Evolutionary conservation across 2,329 filamentous ascomycete genomes (phyloP), one percentile per base, ranked within the genome.

Genomic region (Pseudogymnoascus sp.): DNA sequence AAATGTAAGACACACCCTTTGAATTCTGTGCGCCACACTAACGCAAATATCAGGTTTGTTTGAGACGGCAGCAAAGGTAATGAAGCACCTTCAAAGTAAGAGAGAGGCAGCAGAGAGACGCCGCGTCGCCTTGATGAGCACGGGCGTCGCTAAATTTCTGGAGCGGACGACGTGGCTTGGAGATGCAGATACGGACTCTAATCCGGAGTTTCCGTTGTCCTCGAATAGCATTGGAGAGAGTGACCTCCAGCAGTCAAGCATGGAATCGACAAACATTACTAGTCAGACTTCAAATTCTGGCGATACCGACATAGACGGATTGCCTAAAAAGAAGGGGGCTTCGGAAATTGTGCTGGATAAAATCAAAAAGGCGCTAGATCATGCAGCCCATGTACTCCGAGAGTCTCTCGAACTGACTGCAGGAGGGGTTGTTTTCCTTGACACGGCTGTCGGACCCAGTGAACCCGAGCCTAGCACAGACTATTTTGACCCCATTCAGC

Each of bases 371-470:
- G 66, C 68, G 12, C 64, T 71, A 7, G 66, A 71, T 54, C 62
- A 67, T 37, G 69, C 69, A 9, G 69, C 70, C 6, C 61, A 67
- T 12, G 68, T 70, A 20, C 62, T 71, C 20, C 64, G 65, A 33
- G 67, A 70, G 43, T 70, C 67, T 54, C 60, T 71, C 2, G 70
- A 70, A 60, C 60, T 70, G 14, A 64, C 57, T 6, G 65, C 63
- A 50, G 70, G 70, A 8, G 69, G 69, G 3, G 67, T 70, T 35
- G 66, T 68, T 2, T 70, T 71, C 43, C 61, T 71, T 11, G 69
- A 70, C 54, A 65, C 67, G 8, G 61, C 68, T n/a, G 57, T 65
- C 28, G 64, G 65, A 1, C 65, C 66, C 36, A 63, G 61, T 6
- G 65, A 66, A 16, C 58, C 47, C 39, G 64, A 62, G 5, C 60